Percentiles rank a stretch among this genome's conserved stretches.
phyloP scores from a whole-genome alignment of 441 rosid genomes.

The Jatropha podagrica region DNA sequence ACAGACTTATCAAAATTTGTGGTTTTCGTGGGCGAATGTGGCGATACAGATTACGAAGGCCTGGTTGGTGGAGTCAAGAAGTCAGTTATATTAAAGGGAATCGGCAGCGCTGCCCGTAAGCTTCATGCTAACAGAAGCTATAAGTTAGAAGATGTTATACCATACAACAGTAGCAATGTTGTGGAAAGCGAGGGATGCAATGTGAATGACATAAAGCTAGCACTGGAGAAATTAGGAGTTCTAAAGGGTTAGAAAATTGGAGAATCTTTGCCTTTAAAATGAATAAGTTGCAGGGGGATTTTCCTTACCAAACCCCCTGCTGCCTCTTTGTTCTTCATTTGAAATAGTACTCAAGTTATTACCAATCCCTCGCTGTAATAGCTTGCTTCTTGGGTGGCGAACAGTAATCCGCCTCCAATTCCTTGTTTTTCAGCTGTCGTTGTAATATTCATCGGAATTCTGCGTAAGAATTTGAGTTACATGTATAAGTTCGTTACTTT shows the following conservation, averaged over 20 bases:
- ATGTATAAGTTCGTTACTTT: no score
- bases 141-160: conserved; percentile 60
- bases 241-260: conserved; percentile 14
- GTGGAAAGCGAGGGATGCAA: conserved; percentile 40
- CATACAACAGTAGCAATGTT: conserved; percentile 51
- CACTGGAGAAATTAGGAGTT: conserved; percentile 55
- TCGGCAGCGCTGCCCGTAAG: conserved; percentile 44
- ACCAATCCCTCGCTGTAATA: no score
- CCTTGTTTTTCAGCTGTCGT: no score
- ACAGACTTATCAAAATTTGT: conserved; percentile 70
- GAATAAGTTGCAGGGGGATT: no score
- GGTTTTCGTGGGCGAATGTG: conserved; percentile 87
- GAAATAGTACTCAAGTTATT: no score
- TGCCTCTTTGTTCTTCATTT: no score
- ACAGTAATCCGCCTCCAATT: no score
- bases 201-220: conserved; percentile 32
- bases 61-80: conserved; percentile 78
- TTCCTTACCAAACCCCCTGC: no score
- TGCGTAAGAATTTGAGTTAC: no score
- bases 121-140: conserved; percentile 60
- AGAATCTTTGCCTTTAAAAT: neutral
- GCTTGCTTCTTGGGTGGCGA: no score
- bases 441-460: no score
- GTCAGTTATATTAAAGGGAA: conserved; percentile 65
- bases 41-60: conserved; percentile 92